Evolutionary conservation across 306 rosid genomes (phyloP), one percentile per base, ranked within the genome.

Genomic region (Alnus rubra): DNA sequence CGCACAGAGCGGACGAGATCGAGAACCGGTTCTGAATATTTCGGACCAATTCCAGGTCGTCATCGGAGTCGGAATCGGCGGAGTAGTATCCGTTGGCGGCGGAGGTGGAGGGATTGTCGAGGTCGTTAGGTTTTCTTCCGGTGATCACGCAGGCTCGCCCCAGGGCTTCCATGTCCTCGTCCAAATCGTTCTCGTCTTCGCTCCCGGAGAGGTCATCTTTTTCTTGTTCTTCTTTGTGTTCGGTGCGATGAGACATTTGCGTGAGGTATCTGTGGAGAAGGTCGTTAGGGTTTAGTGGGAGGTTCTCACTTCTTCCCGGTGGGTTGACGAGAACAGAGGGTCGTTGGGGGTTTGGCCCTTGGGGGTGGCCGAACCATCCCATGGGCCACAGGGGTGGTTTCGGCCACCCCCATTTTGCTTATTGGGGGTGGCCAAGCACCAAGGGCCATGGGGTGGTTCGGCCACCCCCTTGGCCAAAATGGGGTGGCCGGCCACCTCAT

Each of bases 151-250:
- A 92, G 50, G 96, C 97, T 72, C 89, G 85, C 5, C 88, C 51
- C 16, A 94, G 86, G 15, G 92, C 88, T 39, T 91, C 93, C 84
- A 94, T 74, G 83, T 94, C 98, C 71, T 89, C 89, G 49, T 89
- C 80, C 65, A 89, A 77, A 11, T 15, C 91, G 37, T 81, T 92
- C 23, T 88, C 89, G 19, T 76, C 78, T 5, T 79, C 71, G 82
- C 71, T 16, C 78, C 70, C 60, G 33, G 81, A 79, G 35, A 83
- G 74, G 42, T 73, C 79, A 3, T 74, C 81, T n/a, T 73, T 69
- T 30, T 81, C 87, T 67, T 37, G 55, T 2, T 47, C 50, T 1
- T 23, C 70, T 2, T 79, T 84, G 19, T 75, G 81, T 0, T 81
- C 87, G 54, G 78, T 37, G 69, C 63, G 75, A 18, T 82, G 89